These are phyloP conservation scores for Leccinum incarnatum DNA, from an alignment of 768 basidiomycete genomes.

Conservation along the genomic window DNA sequence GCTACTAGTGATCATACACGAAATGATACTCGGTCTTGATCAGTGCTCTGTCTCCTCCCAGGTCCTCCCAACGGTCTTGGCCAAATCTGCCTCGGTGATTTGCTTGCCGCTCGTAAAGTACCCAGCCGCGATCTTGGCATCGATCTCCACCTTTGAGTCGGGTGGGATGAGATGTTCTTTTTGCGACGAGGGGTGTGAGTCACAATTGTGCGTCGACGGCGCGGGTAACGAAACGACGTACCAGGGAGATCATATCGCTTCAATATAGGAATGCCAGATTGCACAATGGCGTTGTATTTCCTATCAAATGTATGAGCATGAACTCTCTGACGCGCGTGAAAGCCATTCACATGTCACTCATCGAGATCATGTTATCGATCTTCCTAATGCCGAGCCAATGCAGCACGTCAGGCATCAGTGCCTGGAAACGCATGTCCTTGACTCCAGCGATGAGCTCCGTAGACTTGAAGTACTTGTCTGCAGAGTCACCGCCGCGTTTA, in stretches of 20 bases:
- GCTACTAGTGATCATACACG: background rate
- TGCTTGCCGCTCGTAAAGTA: conserved; percentile 85
- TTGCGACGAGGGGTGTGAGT: conserved; percentile 17
- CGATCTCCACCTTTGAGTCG: conserved; percentile 90
- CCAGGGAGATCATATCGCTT: conserved; percentile 86
- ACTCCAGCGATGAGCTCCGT: conserved; percentile 95
- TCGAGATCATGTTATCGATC: conserved; percentile 86
- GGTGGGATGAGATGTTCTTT: conserved; percentile 82
- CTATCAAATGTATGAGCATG: conserved; percentile 32
- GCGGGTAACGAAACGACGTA: conserved; percentile 26
- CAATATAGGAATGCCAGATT: conserved; percentile 79
- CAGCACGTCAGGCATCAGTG: conserved; percentile 93
- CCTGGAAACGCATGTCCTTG: conserved; percentile 93
- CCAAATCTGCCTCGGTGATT: conserved; percentile 72
- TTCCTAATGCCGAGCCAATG: conserved; percentile 93
- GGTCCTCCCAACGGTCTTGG: conserved; percentile 82
- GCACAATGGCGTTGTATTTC: conserved; percentile 95
- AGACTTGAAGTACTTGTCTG: conserved; percentile 90
- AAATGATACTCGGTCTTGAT: conserved; percentile 5
- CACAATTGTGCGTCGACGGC: background rate
- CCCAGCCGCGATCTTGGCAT: conserved; percentile 93
- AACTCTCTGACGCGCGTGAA: background rate
- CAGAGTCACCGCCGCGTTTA: conserved; percentile 91
- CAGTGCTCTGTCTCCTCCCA: conserved; percentile 92
- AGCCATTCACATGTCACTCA: conserved; percentile 69